These are phyloP conservation scores for Phylloporus sp. DNA, from an alignment of 768 basidiomycete species.

Conservation along the genomic window DNA sequence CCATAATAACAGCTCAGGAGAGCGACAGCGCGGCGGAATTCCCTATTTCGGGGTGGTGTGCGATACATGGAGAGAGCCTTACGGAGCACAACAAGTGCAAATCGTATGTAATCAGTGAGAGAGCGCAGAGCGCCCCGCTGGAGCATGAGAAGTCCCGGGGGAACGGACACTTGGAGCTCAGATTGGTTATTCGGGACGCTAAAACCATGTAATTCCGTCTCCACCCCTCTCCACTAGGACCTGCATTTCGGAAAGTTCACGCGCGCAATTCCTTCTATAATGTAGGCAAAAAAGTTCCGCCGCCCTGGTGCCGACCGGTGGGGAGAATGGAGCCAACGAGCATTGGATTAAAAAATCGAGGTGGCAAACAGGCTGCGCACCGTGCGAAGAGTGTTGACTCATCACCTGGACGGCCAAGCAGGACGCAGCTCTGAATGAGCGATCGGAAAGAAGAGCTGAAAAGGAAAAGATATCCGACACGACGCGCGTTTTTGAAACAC, in stretches of 20 bases:
- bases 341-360: neutral
- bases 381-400: slow-evolving; percentile 1
- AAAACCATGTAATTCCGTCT: neutral
- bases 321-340: neutral
- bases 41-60: neutral
- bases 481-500: slow-evolving; percentile 10
- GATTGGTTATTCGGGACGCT: slow-evolving; percentile 15
- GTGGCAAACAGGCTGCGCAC: slow-evolving; percentile 3
- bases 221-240: neutral
- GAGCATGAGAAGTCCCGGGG: neutral
- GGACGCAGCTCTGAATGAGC: neutral
- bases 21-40: slow-evolving; percentile 7
- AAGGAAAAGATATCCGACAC: neutral
- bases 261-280: neutral
- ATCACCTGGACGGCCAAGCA: neutral
- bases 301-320: slow-evolving; percentile 6
- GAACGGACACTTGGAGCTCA: neutral
- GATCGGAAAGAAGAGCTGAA: neutral
- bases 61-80: neutral
- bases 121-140: neutral
- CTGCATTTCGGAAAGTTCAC: neutral
- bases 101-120: neutral
- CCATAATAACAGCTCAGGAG: slow-evolving; percentile 8
- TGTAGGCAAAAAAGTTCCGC: neutral
- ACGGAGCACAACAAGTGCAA: slow-evolving; percentile 5